Percentiles rank a stretch among this genome's conserved stretches.
Conservation (phyloP, 768 basidiomycete species). For the Tephrocybe sp. region DNA sequence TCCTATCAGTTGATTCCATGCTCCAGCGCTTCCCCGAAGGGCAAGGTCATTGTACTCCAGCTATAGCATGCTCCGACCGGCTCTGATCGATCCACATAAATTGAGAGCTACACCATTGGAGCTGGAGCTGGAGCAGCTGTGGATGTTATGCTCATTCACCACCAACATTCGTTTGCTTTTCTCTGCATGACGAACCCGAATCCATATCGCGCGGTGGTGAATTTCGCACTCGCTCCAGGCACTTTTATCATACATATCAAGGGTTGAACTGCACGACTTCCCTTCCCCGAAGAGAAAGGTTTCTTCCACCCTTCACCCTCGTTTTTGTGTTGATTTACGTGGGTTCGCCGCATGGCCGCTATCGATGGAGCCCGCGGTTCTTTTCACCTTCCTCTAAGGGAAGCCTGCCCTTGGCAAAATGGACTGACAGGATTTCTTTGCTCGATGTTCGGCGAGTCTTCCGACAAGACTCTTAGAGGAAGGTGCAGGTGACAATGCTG, state of each 20-base stretch:
- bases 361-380: neutral
- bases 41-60: neutral
- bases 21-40: constrained; percentile 3
- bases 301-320: neutral
- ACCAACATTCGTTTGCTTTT: too few species aligned
- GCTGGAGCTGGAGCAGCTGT: neutral
- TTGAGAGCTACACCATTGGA: neutral
- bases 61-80: neutral
- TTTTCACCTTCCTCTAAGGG: constrained; percentile 5
- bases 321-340: neutral
- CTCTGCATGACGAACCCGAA: too few species aligned
- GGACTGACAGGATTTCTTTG: too few species aligned
- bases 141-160: too few species aligned
- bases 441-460: too few species aligned
- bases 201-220: too few species aligned
- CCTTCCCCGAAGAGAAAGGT: constrained; percentile 2
- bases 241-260: neutral
- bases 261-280: neutral
- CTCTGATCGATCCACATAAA: constrained; percentile 1
- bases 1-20: neutral
- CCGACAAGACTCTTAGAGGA: neutral
- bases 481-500: neutral
- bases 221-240: neutral
- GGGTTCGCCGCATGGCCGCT: neutral
- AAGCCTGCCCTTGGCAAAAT: neutral